Evolutionary conservation across 2,329 filamentous ascomycete species (phyloP).

Genomic region (Clarireedia hainanense): DNA sequence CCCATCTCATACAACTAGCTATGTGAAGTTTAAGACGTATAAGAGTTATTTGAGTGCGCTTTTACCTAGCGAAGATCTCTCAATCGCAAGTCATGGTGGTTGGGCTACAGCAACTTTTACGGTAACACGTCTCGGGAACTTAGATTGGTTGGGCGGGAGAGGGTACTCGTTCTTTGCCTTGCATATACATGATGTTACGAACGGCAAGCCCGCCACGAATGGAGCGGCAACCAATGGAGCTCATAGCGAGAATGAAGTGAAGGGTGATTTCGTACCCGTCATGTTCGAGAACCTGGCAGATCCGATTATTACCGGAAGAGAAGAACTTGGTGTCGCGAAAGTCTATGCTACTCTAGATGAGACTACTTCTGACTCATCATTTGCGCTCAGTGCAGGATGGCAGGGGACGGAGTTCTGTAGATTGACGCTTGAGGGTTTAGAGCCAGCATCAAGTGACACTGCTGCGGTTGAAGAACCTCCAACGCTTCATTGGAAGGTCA

Average conservation of each 20-base stretch:
- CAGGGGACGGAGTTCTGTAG: constrained; percentile 16
- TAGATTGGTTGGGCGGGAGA: constrained; percentile 53
- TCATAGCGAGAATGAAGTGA: constrained; percentile 21
- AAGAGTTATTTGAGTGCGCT: constrained; percentile 33
- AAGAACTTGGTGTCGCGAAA: constrained; percentile 50
- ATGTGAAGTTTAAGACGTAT: constrained; percentile 34
- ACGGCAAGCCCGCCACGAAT: constrained; percentile 21
- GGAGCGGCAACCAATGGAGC: too few relatives aligned
- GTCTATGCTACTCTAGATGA: constrained; percentile 28
- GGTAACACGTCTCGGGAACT: constrained; percentile 36
- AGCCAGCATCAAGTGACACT: too few relatives aligned
- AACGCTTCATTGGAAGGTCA: too few relatives aligned
- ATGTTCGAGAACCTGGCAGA: constrained; percentile 49
- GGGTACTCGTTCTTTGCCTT: constrained; percentile 52
- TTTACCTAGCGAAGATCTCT: constrained; percentile 26
- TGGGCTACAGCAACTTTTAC: constrained; percentile 32
- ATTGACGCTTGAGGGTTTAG: constrained; percentile 7
- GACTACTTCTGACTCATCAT: neutral
- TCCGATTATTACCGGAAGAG: constrained; percentile 48
- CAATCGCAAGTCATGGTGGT: constrained; percentile 25
- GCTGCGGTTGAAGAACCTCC: too few relatives aligned
- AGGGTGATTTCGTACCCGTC: constrained; percentile 43
- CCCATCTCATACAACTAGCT: constrained; percentile 21
- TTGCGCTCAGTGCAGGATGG: constrained; percentile 16
- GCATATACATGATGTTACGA: constrained; percentile 54